Evolutionary conservation across 192 early-diverging fungal genomes (phyloP), one percentile per base, ranked within the genome.

Genomic region (Obelidium mucronatum): DNA sequence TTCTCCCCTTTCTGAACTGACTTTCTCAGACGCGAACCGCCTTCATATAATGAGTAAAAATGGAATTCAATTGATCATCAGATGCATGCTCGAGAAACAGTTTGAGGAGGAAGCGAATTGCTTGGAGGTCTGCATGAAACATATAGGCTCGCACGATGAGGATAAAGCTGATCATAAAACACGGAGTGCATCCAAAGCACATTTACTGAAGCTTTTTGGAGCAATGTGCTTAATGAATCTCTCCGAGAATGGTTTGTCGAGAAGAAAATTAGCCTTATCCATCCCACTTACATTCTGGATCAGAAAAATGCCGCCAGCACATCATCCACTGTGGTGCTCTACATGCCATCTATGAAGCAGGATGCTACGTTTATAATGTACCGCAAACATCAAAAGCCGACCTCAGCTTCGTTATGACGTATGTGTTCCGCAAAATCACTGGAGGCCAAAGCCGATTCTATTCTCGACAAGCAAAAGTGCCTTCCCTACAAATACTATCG

Each of bases 131-230:
- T 72, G 69, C 54, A 72, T 72, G 69, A 55, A 59, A 30, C 69
- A 72, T 28, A 55, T 72, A 54, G 40, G 24, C 58, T 63, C 59
- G 24, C 61, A 40, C 30, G 53, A 75, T 42, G 37, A 0, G 31
- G n/a, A 28, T 3, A 36, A 24, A 28, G 54, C 11, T 40, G 52
- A 28, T n/a, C 24, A 60, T 11, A 26, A 28, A 35, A 40, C 26
- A 76, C 67, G 26, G 19, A 80, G 30, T 2, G 35, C 37, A 55
- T 30, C 68, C 82, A 79, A 79, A 39, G 52, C 44, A 13, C 39
- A 82, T 28, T 55, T 84, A 33, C 71, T 81, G 31, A 80, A 84
- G 37, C 70, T 84, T 11, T 84, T 84, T 79, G 82, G 77, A 4
- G 79, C 79, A 26, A 78, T 84, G 34, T 53, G 73, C 2, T 42